Base-by-base conservation (phyloP, 1,284 basidiomycete genomes). In the Rhodotorula sp. region DNA sequence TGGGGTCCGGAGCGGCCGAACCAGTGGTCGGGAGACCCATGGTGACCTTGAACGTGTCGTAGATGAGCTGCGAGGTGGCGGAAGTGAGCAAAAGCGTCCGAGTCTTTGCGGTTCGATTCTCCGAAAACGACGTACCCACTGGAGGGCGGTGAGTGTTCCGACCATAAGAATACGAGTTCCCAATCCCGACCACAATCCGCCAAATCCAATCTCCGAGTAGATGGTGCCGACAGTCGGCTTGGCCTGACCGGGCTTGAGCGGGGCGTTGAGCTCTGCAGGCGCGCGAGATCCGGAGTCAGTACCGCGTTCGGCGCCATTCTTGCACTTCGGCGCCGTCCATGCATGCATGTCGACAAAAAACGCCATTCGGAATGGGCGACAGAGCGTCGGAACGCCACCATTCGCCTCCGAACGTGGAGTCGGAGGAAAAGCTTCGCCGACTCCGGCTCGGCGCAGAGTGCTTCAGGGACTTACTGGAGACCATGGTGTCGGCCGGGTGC, bases 401-500 rank as follows among this genome's bases (percentile, higher is more conserved):
- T 10, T 12, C 38, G 38, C 38, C 38, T 43, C 38, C 38, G 38
- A 43, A 43, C 10, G n/a, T n/a, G n/a, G n/a, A n/a, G n/a, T n/a
- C n/a, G n/a, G n/a, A n/a, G n/a, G n/a, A n/a, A n/a, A 38, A 38
- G 14, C 18, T 19, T 19, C 54, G 54, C 14, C 8, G 19, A 10
- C 21, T 50, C 12, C 63, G 45, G 47, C n/a, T n/a, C 34, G 14
- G 15, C 21, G 45, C 19, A 43, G 50, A 28, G n/a, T 19, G 59
- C 47, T 14, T 23, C 34, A 26, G 12, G 60, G 19, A 68, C 61
- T n/a, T n/a, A 55, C 62, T 69, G n/a, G 69, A 72, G 23, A 79
- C 79, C 79, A 80, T 79, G 21, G 78, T 79, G 68, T 80, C 79
- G 52, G 79, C 79, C 26, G 79, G 79, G 78, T 80, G 79, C 55